Evolutionary conservation across 1,139 yeast species (phyloP).

Genomic region (Nadsonia commutata): DNA sequence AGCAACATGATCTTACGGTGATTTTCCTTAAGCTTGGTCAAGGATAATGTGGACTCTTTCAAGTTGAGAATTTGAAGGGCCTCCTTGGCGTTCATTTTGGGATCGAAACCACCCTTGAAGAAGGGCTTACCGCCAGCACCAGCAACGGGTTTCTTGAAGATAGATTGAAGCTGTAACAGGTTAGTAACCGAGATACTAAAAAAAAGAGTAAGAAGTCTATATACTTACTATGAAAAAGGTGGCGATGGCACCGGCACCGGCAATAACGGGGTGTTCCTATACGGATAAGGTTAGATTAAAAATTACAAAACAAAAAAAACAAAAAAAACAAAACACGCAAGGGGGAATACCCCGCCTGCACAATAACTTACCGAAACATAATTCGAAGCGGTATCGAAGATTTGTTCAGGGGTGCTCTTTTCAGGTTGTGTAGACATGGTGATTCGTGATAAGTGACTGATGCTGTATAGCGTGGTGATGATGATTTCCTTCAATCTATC

Average conservation of each 20-base stretch:
- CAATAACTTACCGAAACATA: conserved; percentile 14
- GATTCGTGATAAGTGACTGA: neutral
- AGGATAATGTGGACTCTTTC: conserved; percentile 62
- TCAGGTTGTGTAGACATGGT: conserved; percentile 24
- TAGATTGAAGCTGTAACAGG: conserved; percentile 36
- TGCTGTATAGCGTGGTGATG: conserved; percentile 21
- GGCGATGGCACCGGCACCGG: conserved; percentile 58
- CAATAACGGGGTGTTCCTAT: conserved; percentile 54
- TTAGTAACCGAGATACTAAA: neutral
- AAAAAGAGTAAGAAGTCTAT: neutral
- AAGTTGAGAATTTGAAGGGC: conserved; percentile 80
- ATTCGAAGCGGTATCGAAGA: conserved; percentile 35
- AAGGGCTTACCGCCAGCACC: conserved; percentile 62
- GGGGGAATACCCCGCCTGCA: neutral
- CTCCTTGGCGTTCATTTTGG: conserved; percentile 80
- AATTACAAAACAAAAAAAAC: neutral
- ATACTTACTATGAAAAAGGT: conserved; percentile 25
- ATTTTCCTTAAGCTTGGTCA: conserved; percentile 73
- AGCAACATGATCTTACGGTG: conserved; percentile 88
- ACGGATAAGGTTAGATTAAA: neutral
- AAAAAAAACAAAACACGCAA: neutral
- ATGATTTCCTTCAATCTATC: neutral
- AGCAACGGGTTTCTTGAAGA: conserved; percentile 54
- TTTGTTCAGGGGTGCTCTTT: conserved; percentile 46
- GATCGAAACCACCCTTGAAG: conserved; percentile 75